phyloP scores from a whole-genome alignment of 192 early-diverging fungal genomes.

The Backusella sp. region DNA sequence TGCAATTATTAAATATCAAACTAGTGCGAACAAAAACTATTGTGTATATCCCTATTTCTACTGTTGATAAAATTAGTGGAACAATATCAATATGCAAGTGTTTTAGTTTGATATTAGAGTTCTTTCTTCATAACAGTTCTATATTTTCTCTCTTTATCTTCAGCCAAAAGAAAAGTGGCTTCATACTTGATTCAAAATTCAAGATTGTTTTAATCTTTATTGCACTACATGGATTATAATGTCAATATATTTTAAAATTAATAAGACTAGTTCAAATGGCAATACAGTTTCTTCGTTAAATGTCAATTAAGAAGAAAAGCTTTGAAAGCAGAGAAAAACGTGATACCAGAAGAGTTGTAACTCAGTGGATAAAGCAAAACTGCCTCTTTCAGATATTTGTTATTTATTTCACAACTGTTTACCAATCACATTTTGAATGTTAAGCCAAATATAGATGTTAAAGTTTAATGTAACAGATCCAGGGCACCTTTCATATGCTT shows the following conservation, averaged over 20 bases:
- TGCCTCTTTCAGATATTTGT: conserved; percentile 1
- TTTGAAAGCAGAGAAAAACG: not conserved
- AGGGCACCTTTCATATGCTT: not conserved
- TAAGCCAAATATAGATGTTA: not conserved
- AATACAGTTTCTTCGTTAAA: too few species aligned
- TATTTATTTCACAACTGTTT: not conserved
- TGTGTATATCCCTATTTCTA: not conserved
- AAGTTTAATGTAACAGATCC: not conserved
- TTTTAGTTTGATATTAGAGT: too few species aligned
- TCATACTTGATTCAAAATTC: not conserved
- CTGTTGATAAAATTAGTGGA: not conserved
- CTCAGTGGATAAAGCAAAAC: not conserved
- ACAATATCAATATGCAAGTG: too few species aligned
- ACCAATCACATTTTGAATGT: not conserved
- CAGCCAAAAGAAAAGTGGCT: too few species aligned
- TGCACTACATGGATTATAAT: not conserved
- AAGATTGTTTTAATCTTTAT: not conserved
- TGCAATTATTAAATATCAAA: too few species aligned
- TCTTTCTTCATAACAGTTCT: too few species aligned
- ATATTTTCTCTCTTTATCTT: too few species aligned
- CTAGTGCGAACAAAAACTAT: too few species aligned
- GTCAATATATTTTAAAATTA: not conserved
- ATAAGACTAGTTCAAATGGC: not conserved
- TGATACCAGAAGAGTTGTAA: not conserved
- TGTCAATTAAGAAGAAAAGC: not conserved